Conservation (phyloP, 106 monocot species). For the Narthecium ossifragum region DNA sequence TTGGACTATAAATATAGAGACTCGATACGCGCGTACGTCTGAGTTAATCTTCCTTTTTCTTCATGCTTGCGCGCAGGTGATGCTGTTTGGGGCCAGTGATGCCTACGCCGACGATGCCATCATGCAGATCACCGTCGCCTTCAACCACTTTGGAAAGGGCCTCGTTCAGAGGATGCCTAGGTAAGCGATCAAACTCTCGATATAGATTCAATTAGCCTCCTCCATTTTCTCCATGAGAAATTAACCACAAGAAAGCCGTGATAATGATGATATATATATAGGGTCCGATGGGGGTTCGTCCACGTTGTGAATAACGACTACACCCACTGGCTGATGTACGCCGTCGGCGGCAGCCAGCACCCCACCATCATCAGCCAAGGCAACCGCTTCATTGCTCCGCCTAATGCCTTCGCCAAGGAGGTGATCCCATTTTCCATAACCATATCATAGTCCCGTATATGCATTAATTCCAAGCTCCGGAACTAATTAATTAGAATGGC, state of each 20-base stretch:
- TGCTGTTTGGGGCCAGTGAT: constrained; percentile 49
- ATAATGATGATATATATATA: not conserved
- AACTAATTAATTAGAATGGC: not conserved
- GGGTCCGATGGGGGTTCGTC: constrained; percentile 51
- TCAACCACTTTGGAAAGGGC: constrained; percentile 53
- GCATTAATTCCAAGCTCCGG: not conserved
- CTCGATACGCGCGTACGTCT: no score
- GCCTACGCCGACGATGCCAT: constrained; percentile 12
- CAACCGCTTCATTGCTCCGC: constrained; percentile 50
- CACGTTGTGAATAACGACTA: constrained; percentile 72
- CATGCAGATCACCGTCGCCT: constrained; percentile 57
- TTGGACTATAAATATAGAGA: no score
- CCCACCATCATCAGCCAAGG: constrained; percentile 61
- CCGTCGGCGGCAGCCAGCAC: constrained; percentile 49
- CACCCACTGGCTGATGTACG: constrained; percentile 60
- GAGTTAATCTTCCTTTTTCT: not conserved
- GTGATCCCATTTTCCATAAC: no score
- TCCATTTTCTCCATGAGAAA: no score
- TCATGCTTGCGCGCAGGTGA: constrained; percentile 5
- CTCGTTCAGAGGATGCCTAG: constrained; percentile 55
- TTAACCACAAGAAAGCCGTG: not conserved
- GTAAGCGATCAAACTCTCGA: not conserved
- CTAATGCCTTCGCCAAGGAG: constrained; percentile 36
- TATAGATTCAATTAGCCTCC: not conserved
- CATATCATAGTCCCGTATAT: no score